A percentile compares a stretch with the other conserved stretches of the same genome.
Evolutionary conservation across 1,284 basidiomycete species (phyloP).

Genomic region (Cryptococcus sp.): DNA sequence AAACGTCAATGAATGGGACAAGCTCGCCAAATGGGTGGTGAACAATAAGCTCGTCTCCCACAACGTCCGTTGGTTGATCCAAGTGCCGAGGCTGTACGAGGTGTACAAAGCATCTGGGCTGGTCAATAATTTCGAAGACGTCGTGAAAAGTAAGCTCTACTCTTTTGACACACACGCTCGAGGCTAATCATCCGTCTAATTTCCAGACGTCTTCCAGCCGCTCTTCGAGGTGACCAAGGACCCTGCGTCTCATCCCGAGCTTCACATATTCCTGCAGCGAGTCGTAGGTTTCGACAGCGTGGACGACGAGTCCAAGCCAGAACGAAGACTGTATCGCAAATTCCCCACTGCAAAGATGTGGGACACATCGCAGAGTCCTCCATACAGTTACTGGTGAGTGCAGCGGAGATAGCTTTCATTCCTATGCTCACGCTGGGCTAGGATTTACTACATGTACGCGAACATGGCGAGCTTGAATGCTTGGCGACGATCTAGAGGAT

Average conservation of each 20-base stretch:
- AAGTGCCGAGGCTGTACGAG: constrained; percentile 92
- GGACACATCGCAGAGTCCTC: constrained; percentile 86
- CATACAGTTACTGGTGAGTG: constrained; percentile 86
- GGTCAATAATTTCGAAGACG: constrained; percentile 85
- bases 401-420: neutral
- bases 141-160: constrained; percentile 73
- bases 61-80: constrained; percentile 97
- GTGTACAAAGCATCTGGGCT: constrained; percentile 90
- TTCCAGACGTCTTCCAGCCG: constrained; percentile 83
- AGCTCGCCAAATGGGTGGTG: constrained; percentile 95
- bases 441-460: constrained; percentile 97
- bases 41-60: constrained; percentile 91
- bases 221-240: constrained; percentile 96
- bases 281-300: constrained; percentile 97
- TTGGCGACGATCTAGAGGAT: constrained; percentile 83
- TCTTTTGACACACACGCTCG: neutral
- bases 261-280: constrained; percentile 93
- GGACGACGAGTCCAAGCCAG: constrained; percentile 95
- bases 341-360: constrained; percentile 92
- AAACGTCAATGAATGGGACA: constrained; percentile 86
- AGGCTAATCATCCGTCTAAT: constrained; percentile 8
- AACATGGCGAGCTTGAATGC: constrained; percentile 94
- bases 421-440: constrained; percentile 40
- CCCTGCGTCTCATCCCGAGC: constrained; percentile 84
- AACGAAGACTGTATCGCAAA: constrained; percentile 88